phyloP scores from a whole-genome alignment of 805 yeast species.

The Yarrowia osloensis region DNA sequence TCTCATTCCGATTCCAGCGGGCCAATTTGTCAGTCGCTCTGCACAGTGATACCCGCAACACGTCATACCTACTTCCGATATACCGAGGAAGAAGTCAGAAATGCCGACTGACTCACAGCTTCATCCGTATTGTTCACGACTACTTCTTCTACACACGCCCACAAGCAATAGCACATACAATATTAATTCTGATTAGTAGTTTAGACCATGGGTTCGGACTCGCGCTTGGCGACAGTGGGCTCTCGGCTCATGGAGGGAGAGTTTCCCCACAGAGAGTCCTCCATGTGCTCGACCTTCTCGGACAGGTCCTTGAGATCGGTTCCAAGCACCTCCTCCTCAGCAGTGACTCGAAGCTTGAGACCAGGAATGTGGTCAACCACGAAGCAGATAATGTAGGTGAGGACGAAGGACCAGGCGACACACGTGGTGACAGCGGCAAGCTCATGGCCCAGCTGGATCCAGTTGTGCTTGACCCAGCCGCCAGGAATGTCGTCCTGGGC shows the following conservation, averaged over 20 bases:
- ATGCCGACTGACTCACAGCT: no score
- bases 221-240: constrained; percentile 13
- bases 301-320: constrained; percentile 83
- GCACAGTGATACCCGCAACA: no score
- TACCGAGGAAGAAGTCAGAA: no score
- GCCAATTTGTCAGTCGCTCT: no score
- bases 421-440: constrained; percentile 73
- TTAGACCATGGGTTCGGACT: background rate
- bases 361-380: constrained; percentile 75
- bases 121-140: no score
- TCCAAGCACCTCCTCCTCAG: constrained; percentile 67
- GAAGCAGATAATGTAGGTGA: constrained; percentile 68
- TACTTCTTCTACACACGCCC: no score
- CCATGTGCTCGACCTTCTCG: constrained; percentile 75
- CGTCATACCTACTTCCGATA: no score
- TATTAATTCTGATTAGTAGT: background rate
- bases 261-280: constrained; percentile 15
- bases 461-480: constrained; percentile 88
- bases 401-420: constrained; percentile 71
- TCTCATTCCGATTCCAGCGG: no score
- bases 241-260: background rate
- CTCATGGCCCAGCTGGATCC: constrained; percentile 83
- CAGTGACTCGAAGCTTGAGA: constrained; percentile 76
- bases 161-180: no score
- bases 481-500: constrained; percentile 46